A percentile compares a stretch with the other conserved stretches of the same genome.
Conservation (phyloP, 352 stramenopile species). For the Thraustotheca clavata region DNA sequence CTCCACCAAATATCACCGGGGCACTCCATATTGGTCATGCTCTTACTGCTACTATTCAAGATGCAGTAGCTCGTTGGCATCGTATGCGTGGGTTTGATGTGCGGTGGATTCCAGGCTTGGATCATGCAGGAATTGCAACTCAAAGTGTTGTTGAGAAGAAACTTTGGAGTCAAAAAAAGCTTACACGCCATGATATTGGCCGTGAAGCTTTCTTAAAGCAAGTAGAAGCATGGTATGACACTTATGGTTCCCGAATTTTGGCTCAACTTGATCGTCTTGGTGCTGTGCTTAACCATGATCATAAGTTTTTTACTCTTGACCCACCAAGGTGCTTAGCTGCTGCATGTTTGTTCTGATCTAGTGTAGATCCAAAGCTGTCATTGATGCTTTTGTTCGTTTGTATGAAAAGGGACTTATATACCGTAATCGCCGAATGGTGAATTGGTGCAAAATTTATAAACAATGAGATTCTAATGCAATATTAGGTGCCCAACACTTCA, state of each 20-base stretch:
- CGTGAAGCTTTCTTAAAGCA: constrained; percentile 91
- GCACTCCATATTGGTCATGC: constrained; percentile 97
- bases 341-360: background rate
- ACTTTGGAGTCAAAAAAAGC: constrained; percentile 73
- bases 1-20: constrained; percentile 77
- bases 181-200: constrained; percentile 82
- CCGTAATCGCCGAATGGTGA: constrained; percentile 96
- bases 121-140: constrained; percentile 99
- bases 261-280: constrained; percentile 88
- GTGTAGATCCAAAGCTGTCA: constrained; percentile 83
- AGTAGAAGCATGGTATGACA: constrained; percentile 96
- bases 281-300: constrained; percentile 95
- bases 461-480: background rate
- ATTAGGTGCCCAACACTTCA: constrained; percentile 77
- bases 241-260: constrained; percentile 81
- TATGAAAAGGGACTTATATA: constrained; percentile 96
- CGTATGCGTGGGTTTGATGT: constrained; percentile 96
- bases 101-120: constrained; percentile 96
- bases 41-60: constrained; percentile 96
- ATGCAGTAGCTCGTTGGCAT: constrained; percentile 96
- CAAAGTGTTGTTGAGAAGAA: constrained; percentile 89
- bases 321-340: constrained; percentile 73
- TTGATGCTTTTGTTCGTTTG: constrained; percentile 94
- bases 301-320: constrained; percentile 99
- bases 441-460: constrained; percentile 91